These are phyloP conservation scores for Colletotrichum lindemuthianum DNA, from an alignment of 2,329 filamentous ascomycete species.

Conservation along the genomic window DNA sequence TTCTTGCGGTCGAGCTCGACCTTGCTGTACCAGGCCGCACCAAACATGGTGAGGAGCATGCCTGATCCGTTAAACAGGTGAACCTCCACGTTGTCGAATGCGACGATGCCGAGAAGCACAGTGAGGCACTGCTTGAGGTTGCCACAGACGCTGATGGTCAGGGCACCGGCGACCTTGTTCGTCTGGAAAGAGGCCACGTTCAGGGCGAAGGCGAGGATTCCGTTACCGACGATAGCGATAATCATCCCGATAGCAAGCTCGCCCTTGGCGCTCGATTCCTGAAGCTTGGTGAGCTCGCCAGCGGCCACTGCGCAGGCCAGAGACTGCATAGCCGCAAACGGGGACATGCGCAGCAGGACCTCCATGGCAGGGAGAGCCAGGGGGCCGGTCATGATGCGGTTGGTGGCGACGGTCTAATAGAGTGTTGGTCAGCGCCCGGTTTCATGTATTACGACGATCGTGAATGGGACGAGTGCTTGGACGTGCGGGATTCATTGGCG, in stretches of 20 bases:
- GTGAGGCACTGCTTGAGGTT: slow-evolving; percentile 69
- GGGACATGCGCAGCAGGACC: slow-evolving; percentile 70
- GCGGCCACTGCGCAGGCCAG: slow-evolving; percentile 60
- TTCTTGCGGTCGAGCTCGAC: slow-evolving; percentile 63
- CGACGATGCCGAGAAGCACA: slow-evolving; percentile 62
- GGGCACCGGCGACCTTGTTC: slow-evolving; percentile 65
- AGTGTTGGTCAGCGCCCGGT: slow-evolving; percentile 18
- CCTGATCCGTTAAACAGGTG: slow-evolving; percentile 65
- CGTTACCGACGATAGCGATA: slow-evolving; percentile 60
- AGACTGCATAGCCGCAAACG: slow-evolving; percentile 66
- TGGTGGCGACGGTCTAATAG: slow-evolving; percentile 66
- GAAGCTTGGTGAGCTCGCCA: slow-evolving; percentile 61
- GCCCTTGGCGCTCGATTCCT: slow-evolving; percentile 46
- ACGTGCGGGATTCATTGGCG: slow-evolving; percentile 20
- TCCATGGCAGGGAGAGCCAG: slow-evolving; percentile 68
- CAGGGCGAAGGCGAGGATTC: slow-evolving; percentile 63
- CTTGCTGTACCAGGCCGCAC: slow-evolving; percentile 67
- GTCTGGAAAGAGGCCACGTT: slow-evolving; percentile 68
- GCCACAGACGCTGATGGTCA: slow-evolving; percentile 69
- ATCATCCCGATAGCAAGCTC: slow-evolving; percentile 49
- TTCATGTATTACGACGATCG: slow-evolving; percentile 9
- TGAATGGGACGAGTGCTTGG: slow-evolving; percentile 19
- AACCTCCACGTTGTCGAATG: slow-evolving; percentile 60
- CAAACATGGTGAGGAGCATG: slow-evolving; percentile 64
- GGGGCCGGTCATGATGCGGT: slow-evolving; percentile 71